These are phyloP conservation scores for Rubia balearica DNA, from an alignment of 305 asterid species.

Conservation along the genomic window DNA sequence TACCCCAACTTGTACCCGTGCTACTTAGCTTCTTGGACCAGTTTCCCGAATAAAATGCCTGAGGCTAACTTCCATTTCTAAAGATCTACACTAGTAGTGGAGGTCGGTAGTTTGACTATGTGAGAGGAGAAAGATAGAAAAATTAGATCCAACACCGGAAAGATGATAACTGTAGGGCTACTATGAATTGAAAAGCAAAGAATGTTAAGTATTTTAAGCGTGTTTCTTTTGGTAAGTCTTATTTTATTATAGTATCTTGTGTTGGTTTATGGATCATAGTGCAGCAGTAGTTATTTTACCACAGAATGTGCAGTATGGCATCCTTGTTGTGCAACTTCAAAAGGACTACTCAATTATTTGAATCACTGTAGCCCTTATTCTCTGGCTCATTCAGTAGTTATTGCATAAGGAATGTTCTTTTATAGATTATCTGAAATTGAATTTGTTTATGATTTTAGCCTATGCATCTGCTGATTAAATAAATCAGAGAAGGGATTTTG, in stretches of 20 bases:
- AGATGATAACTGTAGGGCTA: not conserved
- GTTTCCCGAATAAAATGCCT: not conserved
- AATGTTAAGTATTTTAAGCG: not conserved
- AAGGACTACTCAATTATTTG: not conserved
- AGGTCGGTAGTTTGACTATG: not conserved
- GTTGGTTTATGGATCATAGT: not conserved
- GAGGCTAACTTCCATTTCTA: not conserved
- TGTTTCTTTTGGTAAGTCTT: not conserved
- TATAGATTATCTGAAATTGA: not conserved
- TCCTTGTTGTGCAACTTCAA: not conserved
- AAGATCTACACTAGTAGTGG: not conserved
- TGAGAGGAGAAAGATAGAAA: not conserved
- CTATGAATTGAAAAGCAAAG: not conserved
- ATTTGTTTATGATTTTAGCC: slow-evolving; percentile 1
- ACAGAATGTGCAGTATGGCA: not conserved
- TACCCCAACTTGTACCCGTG: too few species aligned
- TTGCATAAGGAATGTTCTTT: not conserved
- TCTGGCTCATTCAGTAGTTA: not conserved
- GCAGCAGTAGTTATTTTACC: not conserved
- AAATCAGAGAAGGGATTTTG: not conserved
- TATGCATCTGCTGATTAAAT: not conserved
- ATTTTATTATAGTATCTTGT: not conserved
- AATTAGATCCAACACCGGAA: not conserved
- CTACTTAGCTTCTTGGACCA: not conserved
- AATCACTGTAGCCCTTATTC: not conserved